Base-by-base conservation (phyloP, 164 flowering plant genomes). In the Magnolia changhungtana region DNA sequence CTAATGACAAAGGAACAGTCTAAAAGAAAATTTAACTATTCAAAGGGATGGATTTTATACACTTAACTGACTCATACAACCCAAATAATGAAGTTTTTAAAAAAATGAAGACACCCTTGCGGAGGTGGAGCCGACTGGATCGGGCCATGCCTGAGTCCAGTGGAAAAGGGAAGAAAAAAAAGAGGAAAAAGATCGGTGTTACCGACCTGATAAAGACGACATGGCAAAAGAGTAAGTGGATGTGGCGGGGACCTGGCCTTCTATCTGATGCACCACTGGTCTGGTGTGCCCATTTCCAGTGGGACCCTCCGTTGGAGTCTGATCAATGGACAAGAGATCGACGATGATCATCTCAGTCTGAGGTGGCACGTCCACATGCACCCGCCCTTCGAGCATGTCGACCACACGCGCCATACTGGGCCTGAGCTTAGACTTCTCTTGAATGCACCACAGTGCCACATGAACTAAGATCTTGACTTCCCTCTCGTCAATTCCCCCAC, bases 381-480 rank as follows among this genome's bases (percentile, higher is more conserved):
- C 78, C 1, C 87, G 88, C 45, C 93, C 91, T 79, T 93, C 94
- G 19, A 95, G 89, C 97, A 93, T 90, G 9, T 92, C 94, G 5
- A 93, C 91, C 52, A 95, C 97, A 2, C 16, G 77, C 0, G 81
- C 76, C 97, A 95, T 93, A 61, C 78, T 87, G 7, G 98, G 98
- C 83, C 97, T 84, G 20, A 88, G 83, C 75, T 75, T 83, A 1
- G 92, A 79, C 75, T 78, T 80, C 86, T 95, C 97, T 76, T 95
- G 98, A 55, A 91, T 89, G 81, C 97, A 95, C 97, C 97, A 93
- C 49, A 95, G 77, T 4, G 92, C 97, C 52, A 90, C 86, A 80
- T 80, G 49, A 37, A 89, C 89, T 83, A 95, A 11, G 67, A 76
- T 79, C 75, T 52, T 86, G 31, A 92, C 82, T 76, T 91, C 83